These are phyloP conservation scores for Lipomyces anomalus DNA, from an alignment of 805 yeast genomes.

Conservation along the genomic window DNA sequence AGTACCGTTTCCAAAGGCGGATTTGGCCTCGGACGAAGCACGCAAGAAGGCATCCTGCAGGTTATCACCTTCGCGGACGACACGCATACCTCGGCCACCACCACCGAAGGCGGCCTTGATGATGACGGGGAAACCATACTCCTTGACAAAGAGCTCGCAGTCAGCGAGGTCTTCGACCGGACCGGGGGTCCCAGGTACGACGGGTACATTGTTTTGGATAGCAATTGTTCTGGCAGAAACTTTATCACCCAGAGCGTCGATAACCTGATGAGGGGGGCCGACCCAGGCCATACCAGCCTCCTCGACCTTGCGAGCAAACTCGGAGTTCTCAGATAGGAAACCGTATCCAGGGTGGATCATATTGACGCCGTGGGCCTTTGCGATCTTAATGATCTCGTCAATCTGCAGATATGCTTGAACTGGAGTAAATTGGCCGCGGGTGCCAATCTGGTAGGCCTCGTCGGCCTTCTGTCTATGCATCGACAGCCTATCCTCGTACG, in stretches of 20 bases:
- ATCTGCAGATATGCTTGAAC: constrained; percentile 94
- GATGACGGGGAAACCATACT: constrained; percentile 93
- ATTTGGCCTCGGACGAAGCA: constrained; percentile 88
- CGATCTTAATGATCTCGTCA: constrained; percentile 88
- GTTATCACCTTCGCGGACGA: constrained; percentile 93
- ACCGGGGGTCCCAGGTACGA: constrained; percentile 97
- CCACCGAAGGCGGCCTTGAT: constrained; percentile 99
- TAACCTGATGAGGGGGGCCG: constrained; percentile 83
- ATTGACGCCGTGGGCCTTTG: constrained; percentile 67
- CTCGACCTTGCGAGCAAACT: constrained; percentile 86
- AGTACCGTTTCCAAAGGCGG: constrained; percentile 98
- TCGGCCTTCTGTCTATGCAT: constrained; percentile 77
- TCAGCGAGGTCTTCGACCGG: constrained; percentile 79
- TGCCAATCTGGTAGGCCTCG: constrained; percentile 71
- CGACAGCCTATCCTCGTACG: constrained; percentile 90
- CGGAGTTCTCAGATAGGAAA: constrained; percentile 83
- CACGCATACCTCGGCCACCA: constrained; percentile 99
- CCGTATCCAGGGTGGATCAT: constrained; percentile 95
- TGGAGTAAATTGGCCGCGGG: constrained; percentile 83
- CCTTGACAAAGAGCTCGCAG: constrained; percentile 69
- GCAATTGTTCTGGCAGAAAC: constrained; percentile 92
- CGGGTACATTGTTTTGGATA: constrained; percentile 73
- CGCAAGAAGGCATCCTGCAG: constrained; percentile 86
- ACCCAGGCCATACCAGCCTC: constrained; percentile 92
- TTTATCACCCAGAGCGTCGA: constrained; percentile 94